These are phyloP conservation scores for Marasmius oreades DNA, from an alignment of 1,284 basidiomycete species.

Conservation along the genomic window DNA sequence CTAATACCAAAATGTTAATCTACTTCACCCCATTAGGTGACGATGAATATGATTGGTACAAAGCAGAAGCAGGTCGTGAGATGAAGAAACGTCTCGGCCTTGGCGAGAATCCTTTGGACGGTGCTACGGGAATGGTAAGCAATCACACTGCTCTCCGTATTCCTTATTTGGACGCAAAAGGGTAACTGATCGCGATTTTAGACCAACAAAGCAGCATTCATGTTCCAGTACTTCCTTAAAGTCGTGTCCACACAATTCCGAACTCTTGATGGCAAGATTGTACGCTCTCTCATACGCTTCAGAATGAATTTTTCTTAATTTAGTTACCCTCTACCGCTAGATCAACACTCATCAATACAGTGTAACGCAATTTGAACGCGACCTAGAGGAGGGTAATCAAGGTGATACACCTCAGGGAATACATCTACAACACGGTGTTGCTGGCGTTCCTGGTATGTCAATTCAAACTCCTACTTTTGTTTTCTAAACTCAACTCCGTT, in stretches of 20 bases:
- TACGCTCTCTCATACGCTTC: constrained; percentile 30
- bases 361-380: constrained; percentile 93
- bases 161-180: constrained; percentile 4
- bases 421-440: constrained; percentile 76
- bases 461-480: neutral
- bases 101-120: constrained; percentile 75
- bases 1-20: neutral
- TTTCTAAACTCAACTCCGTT: neutral
- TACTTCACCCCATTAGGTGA: constrained; percentile 40
- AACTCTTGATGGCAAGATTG: constrained; percentile 71
- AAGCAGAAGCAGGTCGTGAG: constrained; percentile 56
- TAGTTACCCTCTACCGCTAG: constrained; percentile 29
- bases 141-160: constrained; percentile 6
- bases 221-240: constrained; percentile 98
- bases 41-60: constrained; percentile 69
- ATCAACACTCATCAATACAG: constrained; percentile 90
- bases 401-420: constrained; percentile 71
- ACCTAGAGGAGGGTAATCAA: constrained; percentile 60
- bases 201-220: constrained; percentile 73
- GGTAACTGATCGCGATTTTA: constrained; percentile 25
- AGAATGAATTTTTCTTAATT: neutral
- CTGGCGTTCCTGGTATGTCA: constrained; percentile 70
- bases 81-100: constrained; percentile 81
- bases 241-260: constrained; percentile 92
- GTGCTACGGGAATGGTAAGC: constrained; percentile 60